These are phyloP conservation scores for Nakazawaea ambrosiae DNA, from an alignment of 805 yeast genomes.

Conservation along the genomic window DNA sequence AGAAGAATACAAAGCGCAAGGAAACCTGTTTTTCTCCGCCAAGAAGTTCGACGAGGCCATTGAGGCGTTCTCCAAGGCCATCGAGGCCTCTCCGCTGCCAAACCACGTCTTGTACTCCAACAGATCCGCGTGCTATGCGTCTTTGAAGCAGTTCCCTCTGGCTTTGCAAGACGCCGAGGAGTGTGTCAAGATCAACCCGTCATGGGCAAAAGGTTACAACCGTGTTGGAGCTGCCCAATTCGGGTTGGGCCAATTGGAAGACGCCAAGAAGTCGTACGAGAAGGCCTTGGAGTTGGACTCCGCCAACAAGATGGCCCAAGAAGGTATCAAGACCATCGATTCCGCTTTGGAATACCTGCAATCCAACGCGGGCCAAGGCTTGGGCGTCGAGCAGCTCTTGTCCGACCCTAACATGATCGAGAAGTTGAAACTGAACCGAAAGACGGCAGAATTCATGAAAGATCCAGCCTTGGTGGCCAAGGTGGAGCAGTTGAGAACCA, in stretches of 20 bases:
- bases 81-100: slow-evolving; percentile 71
- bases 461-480: slow-evolving; percentile 80
- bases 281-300: slow-evolving; percentile 81
- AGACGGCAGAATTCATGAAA: slow-evolving; percentile 78
- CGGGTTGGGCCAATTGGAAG: slow-evolving; percentile 78
- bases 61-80: slow-evolving; percentile 78
- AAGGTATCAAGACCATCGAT: slow-evolving; percentile 68
- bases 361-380: slow-evolving; percentile 35
- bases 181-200: slow-evolving; percentile 71
- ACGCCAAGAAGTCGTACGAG: slow-evolving; percentile 63
- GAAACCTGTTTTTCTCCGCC: slow-evolving; percentile 86
- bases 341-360: slow-evolving; percentile 35
- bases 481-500: slow-evolving; percentile 49
- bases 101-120: slow-evolving; percentile 92
- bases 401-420: slow-evolving; percentile 72
- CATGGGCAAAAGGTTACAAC: slow-evolving; percentile 94
- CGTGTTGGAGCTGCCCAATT: slow-evolving; percentile 90
- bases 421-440: slow-evolving; percentile 75
- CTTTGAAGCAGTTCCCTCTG: slow-evolving; percentile 60
- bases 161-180: slow-evolving; percentile 85
- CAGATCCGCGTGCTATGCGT: slow-evolving; percentile 88
- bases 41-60: slow-evolving; percentile 79
- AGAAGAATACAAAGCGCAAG: slow-evolving; percentile 81
- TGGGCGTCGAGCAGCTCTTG: slow-evolving; percentile 74
- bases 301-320: slow-evolving; percentile 76